phyloP scores from a whole-genome alignment of 2,329 filamentous ascomycete genomes.

The Venturia asperata region DNA sequence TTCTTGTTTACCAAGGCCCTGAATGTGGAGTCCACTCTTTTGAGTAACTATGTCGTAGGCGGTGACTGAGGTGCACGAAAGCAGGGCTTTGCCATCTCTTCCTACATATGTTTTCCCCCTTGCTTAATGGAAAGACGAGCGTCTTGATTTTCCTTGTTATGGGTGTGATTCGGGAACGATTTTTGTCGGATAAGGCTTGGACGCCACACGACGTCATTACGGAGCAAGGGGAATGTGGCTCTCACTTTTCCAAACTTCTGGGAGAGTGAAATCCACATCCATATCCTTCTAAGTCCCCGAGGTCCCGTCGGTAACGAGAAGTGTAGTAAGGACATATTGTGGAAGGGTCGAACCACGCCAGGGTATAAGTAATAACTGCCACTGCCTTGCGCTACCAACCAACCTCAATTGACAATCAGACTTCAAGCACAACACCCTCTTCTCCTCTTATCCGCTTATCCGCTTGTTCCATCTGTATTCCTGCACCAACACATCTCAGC shows the following conservation, averaged over 20 bases:
- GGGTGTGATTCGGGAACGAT: not conserved
- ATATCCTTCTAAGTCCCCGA: too few relatives aligned
- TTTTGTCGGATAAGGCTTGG: not conserved
- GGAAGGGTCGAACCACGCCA: not conserved
- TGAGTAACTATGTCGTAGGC: not conserved
- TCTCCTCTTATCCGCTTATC: too few relatives aligned
- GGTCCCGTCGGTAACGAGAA: too few relatives aligned
- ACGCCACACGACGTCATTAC: not conserved
- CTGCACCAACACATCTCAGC: not conserved
- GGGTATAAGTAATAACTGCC: not conserved
- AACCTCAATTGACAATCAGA: not conserved
- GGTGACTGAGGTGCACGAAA: slow-evolving; percentile 2
- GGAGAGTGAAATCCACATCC: too few relatives aligned
- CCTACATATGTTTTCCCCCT: not conserved
- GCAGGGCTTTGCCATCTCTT: not conserved
- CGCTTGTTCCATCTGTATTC: too few relatives aligned
- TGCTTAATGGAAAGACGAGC: not conserved
- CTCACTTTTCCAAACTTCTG: too few relatives aligned
- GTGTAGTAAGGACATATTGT: too few relatives aligned
- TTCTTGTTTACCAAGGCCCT: not conserved
- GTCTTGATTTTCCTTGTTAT: slow-evolving; percentile 8
- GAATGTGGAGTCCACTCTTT: not conserved
- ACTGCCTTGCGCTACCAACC: not conserved
- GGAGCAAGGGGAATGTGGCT: not conserved
- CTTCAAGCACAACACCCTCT: not conserved